Evolutionary conservation across 305 asterid species (phyloP), one percentile per base, ranked within the genome.

Genomic region (Fraxinus greggii): DNA sequence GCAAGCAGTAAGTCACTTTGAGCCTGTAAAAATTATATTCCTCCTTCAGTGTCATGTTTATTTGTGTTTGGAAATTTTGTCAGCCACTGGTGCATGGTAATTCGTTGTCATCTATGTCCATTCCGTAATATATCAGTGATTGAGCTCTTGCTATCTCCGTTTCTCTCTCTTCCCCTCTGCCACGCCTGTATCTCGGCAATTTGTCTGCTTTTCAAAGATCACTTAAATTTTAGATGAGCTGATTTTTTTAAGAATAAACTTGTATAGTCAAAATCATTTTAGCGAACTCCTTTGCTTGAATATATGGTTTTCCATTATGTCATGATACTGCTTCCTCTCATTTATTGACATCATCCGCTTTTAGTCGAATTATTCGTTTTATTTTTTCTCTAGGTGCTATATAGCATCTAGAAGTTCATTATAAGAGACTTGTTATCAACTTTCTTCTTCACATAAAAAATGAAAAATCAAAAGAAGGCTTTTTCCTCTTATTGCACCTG

Each of bases 1-100:
- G 85, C 99, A 95, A 93, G 91, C 92, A 79, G 97, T 95, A 90
- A 94, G 99, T 90, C 45, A 75, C 59, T 77, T 67, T 70, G 7
- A 63, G 81, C 29, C 80, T 54, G 8, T 59, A 31, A 38, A 35
- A 9, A 32, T 76, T 76, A 28, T 76, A 83, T 42, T 79, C 54
- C 81, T 77, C 17, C 0, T 42, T 73, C 26, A 59, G 5, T 38
- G 61, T 61, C 45, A 33, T 29, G 15, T 56, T 75, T 76, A 63
- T 69, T 67, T 23, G 7, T 35, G 17, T 69, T 17, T 51, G 69
- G 67, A 78, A 15, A 4, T 51, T 56, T 29, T 70, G 79, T 54
- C 76, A 74, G 73, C 73, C n/a, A 65, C 73, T 65, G 36, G 73
- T 28, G 33, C 17, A 28, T 74, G 79, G 74, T 21, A 59, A 65